A percentile compares a stretch with the other conserved stretches of the same genome.
These are phyloP conservation scores for Diaporthe humulicola DNA, from an alignment of 2,329 filamentous ascomycete species.

Conservation along the genomic window DNA sequence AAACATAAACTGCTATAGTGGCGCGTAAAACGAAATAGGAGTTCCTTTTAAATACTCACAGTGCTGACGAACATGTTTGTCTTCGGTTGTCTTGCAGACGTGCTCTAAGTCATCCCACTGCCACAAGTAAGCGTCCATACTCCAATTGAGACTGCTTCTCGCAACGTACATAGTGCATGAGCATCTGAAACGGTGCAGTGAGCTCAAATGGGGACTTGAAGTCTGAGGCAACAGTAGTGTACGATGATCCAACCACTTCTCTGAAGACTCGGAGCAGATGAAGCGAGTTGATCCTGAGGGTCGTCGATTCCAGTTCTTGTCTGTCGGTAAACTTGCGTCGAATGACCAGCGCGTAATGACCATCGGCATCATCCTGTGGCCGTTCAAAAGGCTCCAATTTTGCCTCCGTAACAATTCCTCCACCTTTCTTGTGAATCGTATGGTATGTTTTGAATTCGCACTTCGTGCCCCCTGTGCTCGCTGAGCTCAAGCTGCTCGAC, in stretches of 20 bases:
- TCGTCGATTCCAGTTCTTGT: neutral
- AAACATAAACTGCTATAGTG: neutral
- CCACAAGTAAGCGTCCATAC: neutral
- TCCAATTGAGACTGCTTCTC: neutral
- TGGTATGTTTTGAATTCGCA: conserved; percentile 10
- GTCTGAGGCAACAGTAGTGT: conserved; percentile 9
- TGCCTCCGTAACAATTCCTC: neutral
- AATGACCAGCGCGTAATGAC: conserved; percentile 6
- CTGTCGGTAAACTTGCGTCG: neutral
- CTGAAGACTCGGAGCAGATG: neutral
- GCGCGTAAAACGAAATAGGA: neutral
- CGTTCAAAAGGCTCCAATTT: neutral
- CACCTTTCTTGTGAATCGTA: neutral
- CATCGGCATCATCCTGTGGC: neutral
- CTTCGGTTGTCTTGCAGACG: neutral
- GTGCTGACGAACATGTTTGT: neutral
- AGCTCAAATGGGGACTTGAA: conserved; percentile 6
- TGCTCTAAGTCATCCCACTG: conserved; percentile 10
- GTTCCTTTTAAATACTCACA: neutral
- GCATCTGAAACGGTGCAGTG: conserved; percentile 5
- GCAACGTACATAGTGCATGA: neutral
- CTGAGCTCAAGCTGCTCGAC: neutral
- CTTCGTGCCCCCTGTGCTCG: neutral
- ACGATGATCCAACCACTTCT: neutral
- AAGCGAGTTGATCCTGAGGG: conserved; percentile 1